Conservation (phyloP, 495 filamentous ascomycete species). For the Xylaria venustula region DNA sequence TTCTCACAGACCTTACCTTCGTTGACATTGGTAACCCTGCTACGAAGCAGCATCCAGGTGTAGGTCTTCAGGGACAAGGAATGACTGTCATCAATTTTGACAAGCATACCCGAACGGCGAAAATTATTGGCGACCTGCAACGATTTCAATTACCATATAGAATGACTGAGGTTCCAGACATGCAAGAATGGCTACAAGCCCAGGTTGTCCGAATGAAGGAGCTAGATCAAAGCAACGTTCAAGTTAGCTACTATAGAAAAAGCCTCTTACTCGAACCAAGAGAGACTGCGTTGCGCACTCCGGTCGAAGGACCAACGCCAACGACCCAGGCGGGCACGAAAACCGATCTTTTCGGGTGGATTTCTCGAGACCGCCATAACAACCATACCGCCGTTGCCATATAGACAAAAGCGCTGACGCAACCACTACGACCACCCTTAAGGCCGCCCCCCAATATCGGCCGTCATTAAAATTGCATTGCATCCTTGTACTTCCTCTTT, state of each 20-base stretch:
- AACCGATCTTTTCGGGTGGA: slow-evolving; percentile 35
- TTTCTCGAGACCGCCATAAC: slow-evolving; percentile 34
- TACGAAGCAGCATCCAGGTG: slow-evolving; percentile 60
- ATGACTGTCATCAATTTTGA: slow-evolving; percentile 94
- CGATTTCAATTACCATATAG: slow-evolving; percentile 96
- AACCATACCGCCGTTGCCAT: slow-evolving; percentile 24
- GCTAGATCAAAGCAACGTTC: slow-evolving; percentile 74
- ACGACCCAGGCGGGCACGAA: slow-evolving; percentile 21
- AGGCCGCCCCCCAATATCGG: not conserved
- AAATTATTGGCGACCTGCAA: slow-evolving; percentile 92
- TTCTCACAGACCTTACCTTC: slow-evolving; percentile 83
- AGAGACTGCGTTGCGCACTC: slow-evolving; percentile 54
- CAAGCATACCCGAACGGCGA: slow-evolving; percentile 92
- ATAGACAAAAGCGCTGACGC: not conserved
- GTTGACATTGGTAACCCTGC: slow-evolving; percentile 92
- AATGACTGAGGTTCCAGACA: slow-evolving; percentile 77
- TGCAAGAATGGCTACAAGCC: slow-evolving; percentile 90
- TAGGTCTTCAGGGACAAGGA: slow-evolving; percentile 49
- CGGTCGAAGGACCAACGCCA: slow-evolving; percentile 41
- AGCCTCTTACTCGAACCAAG: slow-evolving; percentile 85
- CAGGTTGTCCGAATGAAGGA: slow-evolving; percentile 80
- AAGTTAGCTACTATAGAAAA: slow-evolving; percentile 80
- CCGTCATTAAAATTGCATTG: slow-evolving; percentile 1
- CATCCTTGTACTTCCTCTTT: slow-evolving; percentile 3
- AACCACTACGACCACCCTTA: not conserved